Evolutionary conservation across 441 rosid species (phyloP).

Genomic region (Macaranga tanarius): DNA sequence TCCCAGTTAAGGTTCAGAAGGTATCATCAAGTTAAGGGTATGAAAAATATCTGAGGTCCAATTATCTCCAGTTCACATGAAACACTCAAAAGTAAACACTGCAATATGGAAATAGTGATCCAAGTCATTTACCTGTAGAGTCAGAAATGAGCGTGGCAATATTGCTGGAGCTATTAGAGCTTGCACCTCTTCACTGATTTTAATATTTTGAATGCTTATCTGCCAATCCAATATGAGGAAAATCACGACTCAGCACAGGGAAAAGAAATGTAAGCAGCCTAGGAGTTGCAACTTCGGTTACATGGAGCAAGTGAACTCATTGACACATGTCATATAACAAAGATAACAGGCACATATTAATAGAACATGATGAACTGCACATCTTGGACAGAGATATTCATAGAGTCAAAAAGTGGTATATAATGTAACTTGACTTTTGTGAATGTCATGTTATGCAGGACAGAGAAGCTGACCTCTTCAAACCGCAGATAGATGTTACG

Average conservation of each 20-base stretch:
- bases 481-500: conserved; percentile 86
- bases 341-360: not conserved
- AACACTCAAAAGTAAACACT: conserved; percentile 8
- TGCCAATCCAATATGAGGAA: conserved; percentile 32
- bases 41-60: not conserved
- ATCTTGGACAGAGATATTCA: not conserved
- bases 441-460: conserved; percentile 24
- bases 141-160: conserved; percentile 75
- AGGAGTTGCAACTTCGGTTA: not conserved
- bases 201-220: conserved; percentile 73
- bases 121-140: conserved; percentile 57
- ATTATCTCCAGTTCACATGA: not conserved
- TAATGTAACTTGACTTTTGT: conserved; percentile 14
- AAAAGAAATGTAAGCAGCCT: not conserved
- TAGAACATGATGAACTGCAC: not conserved
- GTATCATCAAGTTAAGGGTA: conserved; percentile 11
- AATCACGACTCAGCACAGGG: not conserved
- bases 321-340: not conserved
- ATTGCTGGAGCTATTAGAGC: conserved; percentile 85
- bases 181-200: conserved; percentile 77
- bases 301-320: not conserved
- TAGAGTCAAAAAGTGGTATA: conserved; percentile 7
- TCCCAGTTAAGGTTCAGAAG: conserved; percentile 10
- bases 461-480: conserved; percentile 68
- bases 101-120: conserved; percentile 1